These are phyloP conservation scores for Lathyrus aphaca DNA, from an alignment of 306 rosid genomes.

Conservation along the genomic window DNA sequence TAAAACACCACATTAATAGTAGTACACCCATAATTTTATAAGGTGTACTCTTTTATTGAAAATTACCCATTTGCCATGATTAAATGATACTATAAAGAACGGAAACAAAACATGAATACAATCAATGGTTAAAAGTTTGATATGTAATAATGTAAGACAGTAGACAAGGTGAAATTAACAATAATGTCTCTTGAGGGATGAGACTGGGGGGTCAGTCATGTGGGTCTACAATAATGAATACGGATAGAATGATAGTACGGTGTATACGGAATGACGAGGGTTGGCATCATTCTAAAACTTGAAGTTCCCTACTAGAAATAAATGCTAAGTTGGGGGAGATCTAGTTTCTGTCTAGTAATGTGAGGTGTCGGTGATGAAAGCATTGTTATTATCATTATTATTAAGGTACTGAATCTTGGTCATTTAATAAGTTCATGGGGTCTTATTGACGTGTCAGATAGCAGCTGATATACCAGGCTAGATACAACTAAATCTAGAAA, in stretches of 20 bases:
- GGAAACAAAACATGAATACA: slow-evolving; percentile 3
- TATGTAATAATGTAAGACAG: background rate
- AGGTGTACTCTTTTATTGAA: slow-evolving; percentile 1
- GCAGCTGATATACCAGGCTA: slow-evolving; percentile 40
- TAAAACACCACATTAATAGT: background rate
- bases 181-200: slow-evolving; percentile 12
- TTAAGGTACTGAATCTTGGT: slow-evolving; percentile 14
- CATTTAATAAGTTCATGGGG: slow-evolving; percentile 56
- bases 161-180: slow-evolving; percentile 8
- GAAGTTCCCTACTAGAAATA: slow-evolving; percentile 40
- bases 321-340: slow-evolving; percentile 39
- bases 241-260: slow-evolving; percentile 57
- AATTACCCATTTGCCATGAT: background rate
- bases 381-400: slow-evolving; percentile 20
- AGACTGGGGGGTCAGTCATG: slow-evolving; percentile 37
- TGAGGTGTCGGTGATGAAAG: slow-evolving; percentile 72
- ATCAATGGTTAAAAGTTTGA: slow-evolving; percentile 4
- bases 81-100: slow-evolving; percentile 1
- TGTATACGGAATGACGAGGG: slow-evolving; percentile 57
- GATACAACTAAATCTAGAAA: slow-evolving; percentile 23
- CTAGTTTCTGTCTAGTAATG: slow-evolving; percentile 34
- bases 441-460: slow-evolving; percentile 44
- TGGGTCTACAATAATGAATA: slow-evolving; percentile 35
- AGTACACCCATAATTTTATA: background rate
- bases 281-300: slow-evolving; percentile 2